Evolutionary conservation across 1,139 yeast species (phyloP).

Genomic region (Yamadazyma epiphylla): DNA sequence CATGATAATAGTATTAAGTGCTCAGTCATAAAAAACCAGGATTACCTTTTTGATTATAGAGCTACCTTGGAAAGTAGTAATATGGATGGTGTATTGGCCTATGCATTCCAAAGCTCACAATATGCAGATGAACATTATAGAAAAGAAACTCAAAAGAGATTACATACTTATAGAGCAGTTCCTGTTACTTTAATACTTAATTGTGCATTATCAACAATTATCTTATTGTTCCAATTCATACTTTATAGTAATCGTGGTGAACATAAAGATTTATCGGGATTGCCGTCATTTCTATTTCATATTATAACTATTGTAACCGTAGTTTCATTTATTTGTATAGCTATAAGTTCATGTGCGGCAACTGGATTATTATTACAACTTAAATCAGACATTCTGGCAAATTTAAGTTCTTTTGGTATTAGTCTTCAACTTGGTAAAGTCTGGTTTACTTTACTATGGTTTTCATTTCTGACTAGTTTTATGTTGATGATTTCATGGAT

Average conservation of each 20-base stretch:
- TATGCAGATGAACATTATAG: constrained; percentile 18
- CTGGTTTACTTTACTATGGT: constrained; percentile 45
- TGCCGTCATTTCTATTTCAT: constrained; percentile 29
- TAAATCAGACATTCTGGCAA: constrained; percentile 22
- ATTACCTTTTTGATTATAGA: constrained; percentile 44
- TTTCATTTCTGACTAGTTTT: constrained; percentile 20
- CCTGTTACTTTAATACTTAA: constrained; percentile 13
- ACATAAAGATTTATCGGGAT: constrained; percentile 23
- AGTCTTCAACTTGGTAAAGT: constrained; percentile 32
- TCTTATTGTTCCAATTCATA: constrained; percentile 24
- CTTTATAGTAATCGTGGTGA: constrained; percentile 33
- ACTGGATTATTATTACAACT: constrained; percentile 22
- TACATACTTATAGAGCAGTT: constrained; percentile 16
- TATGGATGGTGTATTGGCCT: constrained; percentile 42
- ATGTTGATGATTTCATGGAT: constrained; percentile 32
- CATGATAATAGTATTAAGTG: constrained; percentile 22
- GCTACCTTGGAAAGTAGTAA: constrained; percentile 36
- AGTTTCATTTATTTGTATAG: constrained; percentile 25
- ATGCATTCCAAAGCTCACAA: constrained; percentile 31
- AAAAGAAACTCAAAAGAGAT: constrained; percentile 16
- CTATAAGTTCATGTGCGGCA: constrained; percentile 24
- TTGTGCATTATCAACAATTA: constrained; percentile 14
- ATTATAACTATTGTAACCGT: constrained; percentile 29
- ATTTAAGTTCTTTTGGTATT: constrained; percentile 45
- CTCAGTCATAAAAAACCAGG: constrained; percentile 8